Evolutionary conservation across 805 yeast species (phyloP).

Genomic region (Saccharomycodes ludwigii): DNA sequence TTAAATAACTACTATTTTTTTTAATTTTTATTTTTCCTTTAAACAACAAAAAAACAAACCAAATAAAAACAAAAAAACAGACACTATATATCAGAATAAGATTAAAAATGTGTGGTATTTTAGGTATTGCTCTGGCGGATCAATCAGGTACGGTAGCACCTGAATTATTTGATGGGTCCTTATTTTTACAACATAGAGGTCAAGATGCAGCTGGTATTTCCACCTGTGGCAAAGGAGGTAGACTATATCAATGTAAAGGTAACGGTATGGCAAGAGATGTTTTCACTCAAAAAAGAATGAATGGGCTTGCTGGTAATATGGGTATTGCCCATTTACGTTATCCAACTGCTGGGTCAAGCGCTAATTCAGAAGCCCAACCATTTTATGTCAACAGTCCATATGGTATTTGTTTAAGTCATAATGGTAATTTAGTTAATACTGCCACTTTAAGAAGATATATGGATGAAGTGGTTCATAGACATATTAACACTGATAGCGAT

Average conservation of each 20-base stretch:
- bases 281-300: constrained; percentile 72
- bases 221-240: constrained; percentile 87
- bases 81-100: neutral
- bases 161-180: constrained; percentile 83
- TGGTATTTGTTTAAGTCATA: constrained; percentile 82
- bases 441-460: constrained; percentile 61
- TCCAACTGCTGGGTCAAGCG: constrained; percentile 95
- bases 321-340: constrained; percentile 92
- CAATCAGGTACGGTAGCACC: constrained; percentile 66
- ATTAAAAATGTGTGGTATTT: constrained; percentile 77
- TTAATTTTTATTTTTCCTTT: neutral
- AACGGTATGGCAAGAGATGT: constrained; percentile 98
- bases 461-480: constrained; percentile 93
- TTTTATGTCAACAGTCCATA: constrained; percentile 96
- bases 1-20: too few species aligned
- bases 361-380: constrained; percentile 97
- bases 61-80: neutral
- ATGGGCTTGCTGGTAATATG: constrained; percentile 79
- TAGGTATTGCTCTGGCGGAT: constrained; percentile 78
- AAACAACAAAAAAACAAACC: neutral
- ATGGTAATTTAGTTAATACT: constrained; percentile 90
- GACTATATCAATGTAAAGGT: constrained; percentile 95
- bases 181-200: constrained; percentile 92
- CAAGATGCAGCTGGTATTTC: constrained; percentile 99
- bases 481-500: constrained; percentile 94